Evolutionary conservation across 2,329 filamentous ascomycete species (phyloP).

Genomic region (Pseudogymnoascus pannorum): DNA sequence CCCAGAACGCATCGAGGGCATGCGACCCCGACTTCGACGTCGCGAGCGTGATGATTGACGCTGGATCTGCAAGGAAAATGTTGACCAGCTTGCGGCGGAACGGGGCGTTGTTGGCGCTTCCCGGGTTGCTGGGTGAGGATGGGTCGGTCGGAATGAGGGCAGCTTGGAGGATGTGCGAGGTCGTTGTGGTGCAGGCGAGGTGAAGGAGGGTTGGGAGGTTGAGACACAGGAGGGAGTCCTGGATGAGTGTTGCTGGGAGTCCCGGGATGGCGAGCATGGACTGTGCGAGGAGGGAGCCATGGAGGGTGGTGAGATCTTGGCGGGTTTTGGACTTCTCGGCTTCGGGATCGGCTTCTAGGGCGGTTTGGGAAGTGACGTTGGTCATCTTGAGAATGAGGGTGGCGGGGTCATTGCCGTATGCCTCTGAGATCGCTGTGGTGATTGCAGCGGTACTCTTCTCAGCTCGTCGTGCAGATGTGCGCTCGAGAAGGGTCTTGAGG

Average conservation of each 20-base stretch:
- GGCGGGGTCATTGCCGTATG: constrained; percentile 44
- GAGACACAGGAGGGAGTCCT: constrained; percentile 60
- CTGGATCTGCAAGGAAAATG: constrained; percentile 38
- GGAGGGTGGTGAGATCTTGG: constrained; percentile 42
- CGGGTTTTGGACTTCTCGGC: constrained; percentile 25
- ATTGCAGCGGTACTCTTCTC: constrained; percentile 43
- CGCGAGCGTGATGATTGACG: constrained; percentile 28
- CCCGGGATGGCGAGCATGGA: constrained; percentile 71
- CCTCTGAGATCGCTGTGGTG: constrained; percentile 45
- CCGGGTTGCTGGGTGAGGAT: constrained; percentile 32
- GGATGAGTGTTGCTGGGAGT: constrained; percentile 59
- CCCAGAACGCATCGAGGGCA: constrained; percentile 60
- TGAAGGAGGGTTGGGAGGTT: constrained; percentile 47
- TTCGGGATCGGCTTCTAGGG: constrained; percentile 35
- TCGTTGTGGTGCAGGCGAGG: constrained; percentile 47
- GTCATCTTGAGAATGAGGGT: constrained; percentile 53
- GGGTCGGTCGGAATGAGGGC: constrained; percentile 48
- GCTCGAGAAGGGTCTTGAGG: constrained; percentile 74
- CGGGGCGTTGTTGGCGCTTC: constrained; percentile 43
- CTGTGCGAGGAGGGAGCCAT: constrained; percentile 76
- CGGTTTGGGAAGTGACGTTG: constrained; percentile 42
- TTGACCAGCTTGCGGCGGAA: constrained; percentile 57
- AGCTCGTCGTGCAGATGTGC: constrained; percentile 62
- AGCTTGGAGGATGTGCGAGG: constrained; percentile 57
- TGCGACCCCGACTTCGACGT: constrained; percentile 57